Evolutionary conservation across 345 rosid genomes (phyloP).

Genomic region (Lepidium sativum): DNA sequence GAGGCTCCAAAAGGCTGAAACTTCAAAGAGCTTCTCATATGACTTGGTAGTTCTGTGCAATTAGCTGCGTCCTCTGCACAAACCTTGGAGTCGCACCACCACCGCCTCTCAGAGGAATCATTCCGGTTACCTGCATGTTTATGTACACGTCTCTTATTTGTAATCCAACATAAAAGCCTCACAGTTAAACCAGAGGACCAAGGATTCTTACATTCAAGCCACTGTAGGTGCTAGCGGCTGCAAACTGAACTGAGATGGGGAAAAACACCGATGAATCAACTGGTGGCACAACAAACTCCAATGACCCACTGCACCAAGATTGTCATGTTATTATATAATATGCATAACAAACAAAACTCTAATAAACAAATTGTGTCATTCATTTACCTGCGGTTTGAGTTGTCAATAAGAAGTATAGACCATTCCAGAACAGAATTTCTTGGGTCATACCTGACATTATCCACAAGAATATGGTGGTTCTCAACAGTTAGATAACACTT

Average conservation of each 20-base stretch:
- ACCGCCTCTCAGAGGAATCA: constrained; percentile 64
- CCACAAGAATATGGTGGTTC: not conserved
- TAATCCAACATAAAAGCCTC: not conserved
- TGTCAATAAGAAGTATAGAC: constrained; percentile 86
- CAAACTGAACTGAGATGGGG: constrained; percentile 85
- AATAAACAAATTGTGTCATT: not conserved
- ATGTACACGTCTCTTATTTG: constrained; percentile 1
- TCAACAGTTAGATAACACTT: not conserved
- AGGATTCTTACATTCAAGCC: constrained; percentile 61
- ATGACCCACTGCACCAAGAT: constrained; percentile 64
- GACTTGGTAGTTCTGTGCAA: constrained; percentile 80
- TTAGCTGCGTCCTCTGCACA: constrained; percentile 68
- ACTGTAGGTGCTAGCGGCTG: constrained; percentile 81
- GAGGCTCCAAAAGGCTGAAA: not conserved
- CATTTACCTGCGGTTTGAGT: constrained; percentile 86
- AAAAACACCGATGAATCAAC: constrained; percentile 87
- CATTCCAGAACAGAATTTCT: constrained; percentile 87
- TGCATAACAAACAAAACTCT: not conserved
- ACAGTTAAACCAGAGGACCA: not conserved
- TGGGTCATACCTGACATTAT: constrained; percentile 59
- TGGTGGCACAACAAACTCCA: constrained; percentile 99
- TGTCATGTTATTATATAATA: not conserved
- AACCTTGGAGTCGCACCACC: constrained; percentile 62
- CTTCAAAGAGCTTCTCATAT: constrained; percentile 29
- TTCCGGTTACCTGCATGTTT: constrained; percentile 50